Percentiles rank a stretch among this genome's conserved stretches.
These are phyloP conservation scores for Dioscorea dumetorum DNA, from an alignment of 106 monocot species.

Conservation along the genomic window DNA sequence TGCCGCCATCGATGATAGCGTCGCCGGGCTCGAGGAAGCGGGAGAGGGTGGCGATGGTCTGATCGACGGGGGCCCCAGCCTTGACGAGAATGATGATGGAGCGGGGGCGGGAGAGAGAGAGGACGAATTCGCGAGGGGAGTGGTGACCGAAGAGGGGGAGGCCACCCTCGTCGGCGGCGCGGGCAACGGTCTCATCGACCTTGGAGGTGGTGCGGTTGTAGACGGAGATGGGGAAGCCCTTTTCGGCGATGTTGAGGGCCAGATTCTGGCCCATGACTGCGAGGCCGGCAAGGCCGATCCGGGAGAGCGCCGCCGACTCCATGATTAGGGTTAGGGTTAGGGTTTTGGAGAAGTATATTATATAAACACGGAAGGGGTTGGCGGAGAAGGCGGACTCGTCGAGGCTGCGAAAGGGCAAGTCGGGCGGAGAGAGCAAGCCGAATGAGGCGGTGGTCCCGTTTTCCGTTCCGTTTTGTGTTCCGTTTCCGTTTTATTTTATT, in stretches of 20 bases:
- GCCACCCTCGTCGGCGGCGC: constrained; percentile 1
- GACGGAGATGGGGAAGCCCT: constrained; percentile 12
- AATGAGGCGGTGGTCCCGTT: no score
- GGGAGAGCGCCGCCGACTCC: constrained; percentile 11
- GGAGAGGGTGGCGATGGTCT: constrained; percentile 4
- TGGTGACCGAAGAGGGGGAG: constrained; percentile 7
- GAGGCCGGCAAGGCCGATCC: constrained; percentile 7
- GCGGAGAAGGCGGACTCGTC: background rate
- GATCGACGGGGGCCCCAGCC: constrained; percentile 9
- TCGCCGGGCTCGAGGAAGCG: constrained; percentile 2
- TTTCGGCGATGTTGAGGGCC: constrained; percentile 11
- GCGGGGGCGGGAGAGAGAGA: constrained; percentile 7
- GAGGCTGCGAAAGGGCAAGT: background rate
- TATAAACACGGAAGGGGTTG: background rate
- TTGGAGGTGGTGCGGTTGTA: constrained; percentile 8
- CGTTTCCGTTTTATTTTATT: no score
- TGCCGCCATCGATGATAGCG: constrained; percentile 8
- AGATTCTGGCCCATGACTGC: constrained; percentile 15
- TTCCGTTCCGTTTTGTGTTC: no score
- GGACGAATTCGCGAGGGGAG: constrained; percentile 8
- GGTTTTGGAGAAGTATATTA: background rate
- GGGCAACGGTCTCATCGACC: constrained; percentile 8
- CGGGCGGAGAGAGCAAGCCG: background rate
- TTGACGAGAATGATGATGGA: constrained; percentile 9
- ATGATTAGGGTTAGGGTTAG: background rate